Base-by-base conservation (phyloP, 2,329 filamentous ascomycete genomes). In the Chaetothyriales sp. region DNA sequence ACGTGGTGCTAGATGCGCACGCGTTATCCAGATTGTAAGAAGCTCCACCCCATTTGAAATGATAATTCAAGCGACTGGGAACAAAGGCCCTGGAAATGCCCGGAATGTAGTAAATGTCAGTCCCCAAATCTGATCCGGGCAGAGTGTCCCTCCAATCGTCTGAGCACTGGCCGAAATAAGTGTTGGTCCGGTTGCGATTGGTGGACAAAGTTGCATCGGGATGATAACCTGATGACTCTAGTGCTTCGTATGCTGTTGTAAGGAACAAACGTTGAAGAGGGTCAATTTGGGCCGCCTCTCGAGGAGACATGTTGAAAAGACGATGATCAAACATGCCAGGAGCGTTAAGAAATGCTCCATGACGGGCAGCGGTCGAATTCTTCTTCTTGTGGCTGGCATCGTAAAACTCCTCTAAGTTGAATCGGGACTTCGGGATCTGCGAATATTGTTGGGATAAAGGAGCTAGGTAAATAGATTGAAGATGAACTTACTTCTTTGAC, bases 281-380 rank as follows among this genome's bases (percentile, higher is more conserved):
- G 64, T 90, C 86, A 1, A 84, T 88, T 63, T 89, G 84, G 48
- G 80, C 78, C 25, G 86, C 86, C 67, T 90, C 85, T 59, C 84
- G 79, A 4, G 85, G 85, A 29, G 85, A 89, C 82, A 90, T 89
- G 67, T 88, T 88, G 77, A 90, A 90, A 69, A 90, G 89, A 1
- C 82, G 75, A n/a, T 84, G 82, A 61, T 90, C 86, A 62, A 90
- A 90, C 46, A 84, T 73, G 51, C 83, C 84, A 0, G 85, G 85
- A 55, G 88, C 77, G 55, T 86, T 80, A 58, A 87, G 77, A 69
- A 81, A 89, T 69, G 83, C 86, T 15, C 85, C 85, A 60, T 81
- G 86, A 2, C 82, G 83, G 1, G 84, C 86, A 66, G 86, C 82
- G 51, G 79, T 84, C 53, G 85, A 87, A 70, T 89, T 89, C 65